Percentiles rank a stretch among this genome's conserved stretches.
Conservation (phyloP, 1,139 yeast genomes). For the Protomyces pachydermus region DNA sequence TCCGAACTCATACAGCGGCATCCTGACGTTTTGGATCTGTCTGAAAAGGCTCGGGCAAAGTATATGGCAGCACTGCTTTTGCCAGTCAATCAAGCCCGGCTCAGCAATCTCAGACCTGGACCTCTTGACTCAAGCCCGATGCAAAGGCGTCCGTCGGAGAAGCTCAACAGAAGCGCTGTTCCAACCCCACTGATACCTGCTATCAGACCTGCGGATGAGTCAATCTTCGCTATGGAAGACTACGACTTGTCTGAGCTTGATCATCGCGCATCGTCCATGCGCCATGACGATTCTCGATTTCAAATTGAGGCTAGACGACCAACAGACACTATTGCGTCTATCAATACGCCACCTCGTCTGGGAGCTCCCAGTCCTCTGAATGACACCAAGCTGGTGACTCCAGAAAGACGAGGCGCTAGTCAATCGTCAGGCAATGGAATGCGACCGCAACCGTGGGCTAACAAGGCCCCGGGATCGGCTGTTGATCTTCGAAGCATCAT, state of each 20-base stretch:
- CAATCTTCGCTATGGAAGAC: conserved; percentile 34
- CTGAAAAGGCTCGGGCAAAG: conserved; percentile 22
- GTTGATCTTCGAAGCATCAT: conserved; percentile 3
- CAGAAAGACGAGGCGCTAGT: no score
- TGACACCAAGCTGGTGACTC: no score
- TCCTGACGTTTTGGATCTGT: conserved; percentile 16
- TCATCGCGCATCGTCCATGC: background rate
- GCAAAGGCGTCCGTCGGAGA: background rate
- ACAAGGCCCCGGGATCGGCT: background rate
- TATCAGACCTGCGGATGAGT: background rate
- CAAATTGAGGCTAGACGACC: background rate
- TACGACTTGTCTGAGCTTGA: conserved; percentile 20
- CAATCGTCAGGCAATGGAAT: no score
- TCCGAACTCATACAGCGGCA: conserved; percentile 29
- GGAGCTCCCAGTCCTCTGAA: no score
- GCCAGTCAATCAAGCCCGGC: background rate
- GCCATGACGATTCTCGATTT: background rate
- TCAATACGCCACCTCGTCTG: background rate
- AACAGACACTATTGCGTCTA: background rate
- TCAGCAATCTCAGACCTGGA: background rate
- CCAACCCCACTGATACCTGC: conserved; percentile 16
- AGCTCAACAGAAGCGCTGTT: background rate
- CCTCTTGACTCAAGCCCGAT: background rate
- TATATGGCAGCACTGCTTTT: conserved; percentile 3
- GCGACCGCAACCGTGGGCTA: background rate